These are phyloP conservation scores for Trichoderma asperelloides DNA, from an alignment of 495 filamentous ascomycete species.

Conservation along the genomic window DNA sequence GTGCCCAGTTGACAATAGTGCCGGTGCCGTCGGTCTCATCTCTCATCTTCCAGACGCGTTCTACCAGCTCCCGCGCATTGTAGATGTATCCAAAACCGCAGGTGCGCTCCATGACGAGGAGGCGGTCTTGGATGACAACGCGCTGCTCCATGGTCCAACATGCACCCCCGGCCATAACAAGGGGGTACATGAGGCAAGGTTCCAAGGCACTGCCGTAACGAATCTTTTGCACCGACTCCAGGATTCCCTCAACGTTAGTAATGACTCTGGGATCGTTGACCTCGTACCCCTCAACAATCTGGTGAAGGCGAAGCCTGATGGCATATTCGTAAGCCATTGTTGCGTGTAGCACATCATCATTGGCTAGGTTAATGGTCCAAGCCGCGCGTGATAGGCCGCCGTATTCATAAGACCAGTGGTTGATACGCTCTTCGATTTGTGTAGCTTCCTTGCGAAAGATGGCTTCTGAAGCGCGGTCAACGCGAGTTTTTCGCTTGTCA, in stretches of 20 bases:
- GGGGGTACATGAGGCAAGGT: conserved; percentile 7
- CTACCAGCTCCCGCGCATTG: conserved; percentile 7
- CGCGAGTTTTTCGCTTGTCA: conserved; percentile 4
- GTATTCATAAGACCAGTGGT: conserved; percentile 11
- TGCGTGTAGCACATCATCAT: conserved; percentile 3
- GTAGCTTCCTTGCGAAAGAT: conserved; percentile 7
- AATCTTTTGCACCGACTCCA: conserved; percentile 9
- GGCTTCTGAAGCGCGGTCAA: neutral
- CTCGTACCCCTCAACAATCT: conserved; percentile 10
- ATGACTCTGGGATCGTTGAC: neutral
- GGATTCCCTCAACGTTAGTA: conserved; percentile 1
- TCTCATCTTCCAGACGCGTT: conserved; percentile 7
- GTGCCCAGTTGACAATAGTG: conserved; percentile 6
- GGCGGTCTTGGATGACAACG: conserved; percentile 7
- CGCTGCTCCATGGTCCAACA: conserved; percentile 9
- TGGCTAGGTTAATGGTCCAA: neutral
- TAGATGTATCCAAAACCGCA: conserved; percentile 11
- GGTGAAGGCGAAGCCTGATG: conserved; percentile 9
- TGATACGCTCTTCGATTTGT: conserved; percentile 8
- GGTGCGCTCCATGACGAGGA: conserved; percentile 10
- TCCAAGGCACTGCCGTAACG: conserved; percentile 9
- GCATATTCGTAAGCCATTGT: conserved; percentile 9
- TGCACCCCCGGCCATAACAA: conserved; percentile 9
- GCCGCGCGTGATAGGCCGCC: neutral
- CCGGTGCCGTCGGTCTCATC: conserved; percentile 4